These are phyloP conservation scores for Xylaria digitata DNA, from an alignment of 2,329 filamentous ascomycete genomes.

Conservation along the genomic window DNA sequence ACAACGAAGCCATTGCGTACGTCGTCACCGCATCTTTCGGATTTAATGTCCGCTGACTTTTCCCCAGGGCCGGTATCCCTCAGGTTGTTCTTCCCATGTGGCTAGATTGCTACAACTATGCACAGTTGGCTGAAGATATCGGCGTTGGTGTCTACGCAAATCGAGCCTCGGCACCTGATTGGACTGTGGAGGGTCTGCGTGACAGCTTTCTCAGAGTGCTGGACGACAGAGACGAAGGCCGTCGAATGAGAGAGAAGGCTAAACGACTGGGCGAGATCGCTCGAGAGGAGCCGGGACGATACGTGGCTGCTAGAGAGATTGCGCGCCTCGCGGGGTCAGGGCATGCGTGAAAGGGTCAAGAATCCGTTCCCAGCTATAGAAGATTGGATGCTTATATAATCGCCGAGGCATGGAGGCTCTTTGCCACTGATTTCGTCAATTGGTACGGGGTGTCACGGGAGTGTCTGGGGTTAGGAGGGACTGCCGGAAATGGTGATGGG, in stretches of 20 bases:
- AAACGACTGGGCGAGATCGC: constrained; percentile 24
- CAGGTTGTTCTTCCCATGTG: constrained; percentile 38
- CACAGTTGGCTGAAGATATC: constrained; percentile 33
- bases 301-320: constrained; percentile 35
- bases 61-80: constrained; percentile 31
- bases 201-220: constrained; percentile 32
- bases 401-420: not conserved
- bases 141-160: constrained; percentile 38
- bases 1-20: constrained; percentile 41
- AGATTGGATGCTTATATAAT: not conserved
- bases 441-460: not conserved
- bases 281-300: constrained; percentile 31
- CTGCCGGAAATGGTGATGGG: not conserved
- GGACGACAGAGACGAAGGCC: constrained; percentile 4
- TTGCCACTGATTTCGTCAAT: not conserved
- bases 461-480: not conserved
- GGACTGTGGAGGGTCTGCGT: constrained; percentile 33
- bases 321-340: constrained; percentile 33
- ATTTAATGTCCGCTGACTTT: not conserved
- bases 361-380: not conserved
- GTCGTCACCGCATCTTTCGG: not conserved
- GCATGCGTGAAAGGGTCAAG: not conserved
- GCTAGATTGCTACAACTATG: constrained; percentile 38
- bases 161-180: constrained; percentile 25
- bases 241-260: constrained; percentile 23